phyloP scores from a whole-genome alignment of 176 grass and related monocot genomes.

The Triticum dicoccoides region DNA sequence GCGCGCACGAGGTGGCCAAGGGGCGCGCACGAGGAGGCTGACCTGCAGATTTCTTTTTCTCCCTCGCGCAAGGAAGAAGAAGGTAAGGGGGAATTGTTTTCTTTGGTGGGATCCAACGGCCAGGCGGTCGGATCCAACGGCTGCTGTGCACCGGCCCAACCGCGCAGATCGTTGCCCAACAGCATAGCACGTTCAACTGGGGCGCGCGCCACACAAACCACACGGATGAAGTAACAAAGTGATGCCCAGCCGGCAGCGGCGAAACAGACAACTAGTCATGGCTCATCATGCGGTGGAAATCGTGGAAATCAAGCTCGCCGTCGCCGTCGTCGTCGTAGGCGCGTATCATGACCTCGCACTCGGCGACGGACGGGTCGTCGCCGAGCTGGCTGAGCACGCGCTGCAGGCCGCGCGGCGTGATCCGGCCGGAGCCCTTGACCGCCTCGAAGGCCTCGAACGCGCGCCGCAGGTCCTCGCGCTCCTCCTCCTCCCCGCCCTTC shows the following conservation, averaged over 20 bases:
- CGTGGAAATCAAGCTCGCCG: constrained; percentile 90
- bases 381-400: constrained; percentile 78
- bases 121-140: too few relatives aligned
- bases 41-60: too few relatives aligned
- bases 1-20: too few relatives aligned
- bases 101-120: too few relatives aligned
- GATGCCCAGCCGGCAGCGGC: background rate
- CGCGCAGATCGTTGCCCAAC: too few relatives aligned
- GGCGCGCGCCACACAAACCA: too few relatives aligned
- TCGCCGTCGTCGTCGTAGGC: constrained; percentile 90
- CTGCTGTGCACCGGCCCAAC: too few relatives aligned
- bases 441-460: constrained; percentile 94
- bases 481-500: constrained; percentile 56
- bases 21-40: too few relatives aligned
- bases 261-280: background rate
- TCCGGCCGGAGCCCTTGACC: constrained; percentile 91
- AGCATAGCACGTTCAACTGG: too few relatives aligned
- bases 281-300: constrained; percentile 87
- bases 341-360: constrained; percentile 82
- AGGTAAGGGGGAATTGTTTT: too few relatives aligned
- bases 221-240: background rate
- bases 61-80: too few relatives aligned
- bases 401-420: constrained; percentile 82
- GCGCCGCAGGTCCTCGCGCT: constrained; percentile 65
- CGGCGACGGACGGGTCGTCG: constrained; percentile 68